A percentile compares a stretch with the other conserved stretches of the same genome.
These are phyloP conservation scores for Erodium trifolium DNA, from an alignment of 441 rosid genomes.

Conservation along the genomic window DNA sequence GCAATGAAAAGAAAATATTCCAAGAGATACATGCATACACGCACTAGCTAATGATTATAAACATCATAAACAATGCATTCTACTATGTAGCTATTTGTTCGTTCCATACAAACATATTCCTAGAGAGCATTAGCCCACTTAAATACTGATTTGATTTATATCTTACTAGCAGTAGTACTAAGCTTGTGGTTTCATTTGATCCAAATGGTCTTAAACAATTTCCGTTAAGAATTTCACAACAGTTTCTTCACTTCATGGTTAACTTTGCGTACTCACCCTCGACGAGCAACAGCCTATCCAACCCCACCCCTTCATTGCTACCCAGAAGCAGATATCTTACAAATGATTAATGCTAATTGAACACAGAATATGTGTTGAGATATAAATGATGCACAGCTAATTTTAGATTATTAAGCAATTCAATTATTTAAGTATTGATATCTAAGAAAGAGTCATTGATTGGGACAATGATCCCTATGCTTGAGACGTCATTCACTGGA, in stretches of 20 bases:
- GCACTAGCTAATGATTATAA: no score
- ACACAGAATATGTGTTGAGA: neutral
- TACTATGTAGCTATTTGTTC: no score
- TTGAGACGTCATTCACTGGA: neutral
- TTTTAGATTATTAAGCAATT: neutral
- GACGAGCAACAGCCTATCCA: neutral
- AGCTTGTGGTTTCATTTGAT: neutral
- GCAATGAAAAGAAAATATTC: conserved; percentile 1
- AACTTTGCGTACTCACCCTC: no score
- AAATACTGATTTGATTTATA: no score
- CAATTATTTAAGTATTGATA: neutral
- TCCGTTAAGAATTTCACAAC: neutral
- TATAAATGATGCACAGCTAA: neutral
- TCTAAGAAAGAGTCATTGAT: neutral
- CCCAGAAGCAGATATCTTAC: neutral
- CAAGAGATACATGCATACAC: neutral
- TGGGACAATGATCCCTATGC: no score
- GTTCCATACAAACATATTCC: no score
- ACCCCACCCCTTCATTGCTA: neutral
- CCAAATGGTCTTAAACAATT: neutral
- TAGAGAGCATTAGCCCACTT: no score
- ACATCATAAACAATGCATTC: no score
- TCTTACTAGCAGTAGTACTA: no score
- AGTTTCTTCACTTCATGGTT: neutral
- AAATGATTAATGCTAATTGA: neutral